Evolutionary conservation across 129 eudicot genomes (phyloP).

Genomic region (Dittrichia graveolens): DNA sequence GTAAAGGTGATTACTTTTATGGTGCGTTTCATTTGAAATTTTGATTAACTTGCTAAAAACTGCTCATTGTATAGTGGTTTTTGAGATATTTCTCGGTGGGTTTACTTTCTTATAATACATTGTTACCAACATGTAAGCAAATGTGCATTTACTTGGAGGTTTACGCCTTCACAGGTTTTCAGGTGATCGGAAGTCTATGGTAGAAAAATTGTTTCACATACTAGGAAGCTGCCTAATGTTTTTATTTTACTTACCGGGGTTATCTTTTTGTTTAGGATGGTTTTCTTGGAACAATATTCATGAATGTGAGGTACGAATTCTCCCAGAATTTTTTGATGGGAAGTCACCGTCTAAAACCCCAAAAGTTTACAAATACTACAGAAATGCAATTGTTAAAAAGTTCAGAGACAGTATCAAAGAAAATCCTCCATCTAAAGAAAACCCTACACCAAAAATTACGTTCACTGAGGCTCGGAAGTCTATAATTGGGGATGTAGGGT

Average conservation of each 20-base stretch:
- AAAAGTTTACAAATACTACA: constrained; percentile 69
- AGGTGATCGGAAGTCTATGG: neutral
- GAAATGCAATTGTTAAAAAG: constrained; percentile 62
- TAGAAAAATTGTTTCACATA: neutral
- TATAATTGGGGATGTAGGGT: constrained; percentile 82
- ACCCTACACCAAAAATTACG: constrained; percentile 64
- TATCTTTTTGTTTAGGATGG: constrained; percentile 62
- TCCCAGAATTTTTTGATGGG: constrained; percentile 86
- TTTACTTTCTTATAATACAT: neutral
- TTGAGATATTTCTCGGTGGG: neutral
- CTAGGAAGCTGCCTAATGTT: neutral
- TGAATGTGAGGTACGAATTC: constrained; percentile 59
- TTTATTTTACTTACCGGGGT: neutral
- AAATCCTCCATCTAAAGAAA: constrained; percentile 48
- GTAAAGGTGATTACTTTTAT: neutral
- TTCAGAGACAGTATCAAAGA: constrained; percentile 50
- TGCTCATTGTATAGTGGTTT: neutral
- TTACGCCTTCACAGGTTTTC: neutral
- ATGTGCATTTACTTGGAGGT: neutral
- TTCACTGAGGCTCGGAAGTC: constrained; percentile 73
- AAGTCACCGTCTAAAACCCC: constrained; percentile 72
- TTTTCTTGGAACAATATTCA: constrained; percentile 75
- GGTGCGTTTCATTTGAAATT: neutral
- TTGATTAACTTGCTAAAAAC: neutral
- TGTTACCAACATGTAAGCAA: constrained; percentile 11